These are phyloP conservation scores for Paspalum vaginatum DNA, from an alignment of 176 grass and related monocot genomes.

Conservation along the genomic window DNA sequence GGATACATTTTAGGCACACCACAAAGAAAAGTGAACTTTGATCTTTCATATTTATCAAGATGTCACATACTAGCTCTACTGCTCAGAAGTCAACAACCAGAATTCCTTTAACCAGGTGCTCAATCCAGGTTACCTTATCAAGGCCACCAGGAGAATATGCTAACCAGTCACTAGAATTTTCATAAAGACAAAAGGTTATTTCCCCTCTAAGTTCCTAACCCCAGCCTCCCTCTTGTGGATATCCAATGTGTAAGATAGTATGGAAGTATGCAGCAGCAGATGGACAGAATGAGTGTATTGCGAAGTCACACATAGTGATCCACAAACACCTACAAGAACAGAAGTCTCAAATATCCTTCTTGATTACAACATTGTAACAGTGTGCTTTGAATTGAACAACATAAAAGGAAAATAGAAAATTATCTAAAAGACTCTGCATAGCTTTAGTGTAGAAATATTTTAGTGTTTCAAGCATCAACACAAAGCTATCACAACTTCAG, in stretches of 20 bases:
- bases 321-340: not conserved
- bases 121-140: not conserved
- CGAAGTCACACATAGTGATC: not conserved
- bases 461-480: not conserved
- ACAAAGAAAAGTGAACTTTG: not conserved
- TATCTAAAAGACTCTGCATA: not conserved
- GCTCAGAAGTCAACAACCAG: not conserved
- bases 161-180: constrained; percentile 1
- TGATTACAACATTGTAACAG: not conserved
- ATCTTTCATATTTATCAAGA: not conserved
- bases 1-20: not conserved
- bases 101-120: not conserved
- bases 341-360: not conserved
- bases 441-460: not conserved
- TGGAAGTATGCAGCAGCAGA: not conserved
- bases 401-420: not conserved
- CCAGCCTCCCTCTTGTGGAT: not conserved
- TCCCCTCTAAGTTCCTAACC: not conserved
- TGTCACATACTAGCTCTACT: not conserved
- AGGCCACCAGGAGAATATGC: not conserved
- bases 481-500: not conserved
- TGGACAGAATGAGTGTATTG: not conserved
- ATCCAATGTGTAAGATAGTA: not conserved
- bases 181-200: not conserved
- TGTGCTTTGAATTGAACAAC: not conserved